Evolutionary conservation across 371 early-diverging fungal species (phyloP).

Genomic region (Parasitella parasitica): DNA sequence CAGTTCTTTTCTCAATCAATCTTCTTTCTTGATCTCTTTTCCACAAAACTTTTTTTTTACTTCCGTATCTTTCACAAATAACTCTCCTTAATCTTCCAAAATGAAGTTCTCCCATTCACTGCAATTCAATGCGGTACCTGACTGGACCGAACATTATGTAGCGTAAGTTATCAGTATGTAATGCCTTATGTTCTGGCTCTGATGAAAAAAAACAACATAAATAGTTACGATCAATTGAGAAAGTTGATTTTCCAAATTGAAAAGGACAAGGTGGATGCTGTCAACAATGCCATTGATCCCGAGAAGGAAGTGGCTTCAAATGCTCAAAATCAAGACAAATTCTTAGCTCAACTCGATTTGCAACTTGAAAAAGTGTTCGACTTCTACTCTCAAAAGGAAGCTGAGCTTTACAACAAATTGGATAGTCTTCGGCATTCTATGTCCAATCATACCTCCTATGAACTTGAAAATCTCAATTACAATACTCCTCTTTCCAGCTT

Average conservation of each 20-base stretch:
- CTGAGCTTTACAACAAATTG: slow-evolving; percentile 56
- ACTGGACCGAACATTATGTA: slow-evolving; percentile 84
- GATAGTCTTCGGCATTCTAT: slow-evolving; percentile 21
- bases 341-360: slow-evolving; percentile 70
- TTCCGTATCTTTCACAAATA: slow-evolving; percentile 1
- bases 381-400: slow-evolving; percentile 83
- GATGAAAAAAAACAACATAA: neutral
- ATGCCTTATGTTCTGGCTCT: neutral
- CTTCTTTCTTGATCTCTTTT: neutral
- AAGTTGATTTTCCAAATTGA: slow-evolving; percentile 88
- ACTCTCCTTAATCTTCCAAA: neutral
- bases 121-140: slow-evolving; percentile 88
- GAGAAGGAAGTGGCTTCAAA: slow-evolving; percentile 11
- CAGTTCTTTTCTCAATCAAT: neutral
- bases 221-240: slow-evolving; percentile 84
- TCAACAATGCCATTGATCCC: slow-evolving; percentile 25
- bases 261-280: slow-evolving; percentile 73
- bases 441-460: slow-evolving; percentile 5
- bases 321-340: slow-evolving; percentile 35
- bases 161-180: slow-evolving; percentile 38
- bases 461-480: neutral
- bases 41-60: slow-evolving; percentile 3
- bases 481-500: slow-evolving; percentile 14
- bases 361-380: slow-evolving; percentile 79
- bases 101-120: slow-evolving; percentile 93